A percentile compares a stretch with the other conserved stretches of the same genome.
Evolutionary conservation across 2,329 filamentous ascomycete genomes (phyloP).

Genomic region (Paraphaeosphaeria sporulosa): DNA sequence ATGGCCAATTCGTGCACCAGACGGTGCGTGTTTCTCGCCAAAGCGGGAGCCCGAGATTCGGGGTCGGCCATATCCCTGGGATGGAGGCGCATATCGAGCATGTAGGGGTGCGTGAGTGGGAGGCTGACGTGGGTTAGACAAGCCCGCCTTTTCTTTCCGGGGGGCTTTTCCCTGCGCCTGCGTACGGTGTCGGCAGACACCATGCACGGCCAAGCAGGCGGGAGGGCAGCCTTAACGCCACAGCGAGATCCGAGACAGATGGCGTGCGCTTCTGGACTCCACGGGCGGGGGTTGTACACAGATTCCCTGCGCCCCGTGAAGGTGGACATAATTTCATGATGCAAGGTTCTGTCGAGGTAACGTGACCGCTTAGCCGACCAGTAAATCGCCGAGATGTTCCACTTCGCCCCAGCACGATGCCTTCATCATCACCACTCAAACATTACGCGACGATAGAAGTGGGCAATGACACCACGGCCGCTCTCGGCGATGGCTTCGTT

Average conservation of each 20-base stretch:
- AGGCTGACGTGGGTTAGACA: constrained; percentile 34
- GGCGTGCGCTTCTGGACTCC: constrained; percentile 17
- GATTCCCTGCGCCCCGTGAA: neutral
- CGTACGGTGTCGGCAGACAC: constrained; percentile 21
- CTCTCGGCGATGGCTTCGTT: constrained; percentile 6
- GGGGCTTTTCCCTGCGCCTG: constrained; percentile 15
- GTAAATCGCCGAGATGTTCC: neutral
- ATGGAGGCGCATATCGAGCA: constrained; percentile 25
- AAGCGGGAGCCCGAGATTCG: constrained; percentile 27
- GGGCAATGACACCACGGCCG: constrained; percentile 19
- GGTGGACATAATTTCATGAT: neutral
- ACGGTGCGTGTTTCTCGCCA: constrained; percentile 24
- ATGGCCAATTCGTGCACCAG: constrained; percentile 28
- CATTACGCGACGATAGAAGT: constrained; percentile 7
- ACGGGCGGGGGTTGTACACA: constrained; percentile 10
- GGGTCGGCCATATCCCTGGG: constrained; percentile 38
- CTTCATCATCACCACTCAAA: constrained; percentile 5
- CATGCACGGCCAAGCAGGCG: constrained; percentile 13
- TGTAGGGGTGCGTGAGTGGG: constrained; percentile 19
- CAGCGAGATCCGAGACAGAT: constrained; percentile 24
- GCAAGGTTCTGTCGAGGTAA: neutral
- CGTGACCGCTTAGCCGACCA: constrained; percentile 14
- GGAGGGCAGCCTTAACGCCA: constrained; percentile 10
- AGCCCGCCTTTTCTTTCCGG: constrained; percentile 24
- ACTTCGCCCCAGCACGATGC: neutral